A percentile compares a stretch with the other conserved stretches of the same genome.
phyloP scores from a whole-genome alignment of 805 yeast species.

The Phaffomyces thermotolerans region DNA sequence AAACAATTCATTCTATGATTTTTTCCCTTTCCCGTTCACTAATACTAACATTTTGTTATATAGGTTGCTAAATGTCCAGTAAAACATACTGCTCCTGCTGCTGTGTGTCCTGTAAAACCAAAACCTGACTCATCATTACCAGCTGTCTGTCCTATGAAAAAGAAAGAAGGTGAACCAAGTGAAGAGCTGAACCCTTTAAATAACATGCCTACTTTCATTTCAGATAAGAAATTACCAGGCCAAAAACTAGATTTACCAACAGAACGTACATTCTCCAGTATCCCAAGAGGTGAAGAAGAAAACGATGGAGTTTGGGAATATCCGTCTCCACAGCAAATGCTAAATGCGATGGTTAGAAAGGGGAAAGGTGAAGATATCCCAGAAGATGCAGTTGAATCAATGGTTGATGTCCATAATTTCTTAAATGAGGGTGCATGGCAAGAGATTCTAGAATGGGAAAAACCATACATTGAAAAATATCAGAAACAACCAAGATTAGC shows the following conservation, averaged over 20 bases:
- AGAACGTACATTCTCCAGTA: slow-evolving; percentile 73
- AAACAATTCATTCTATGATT: not conserved
- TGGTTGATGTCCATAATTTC: slow-evolving; percentile 97
- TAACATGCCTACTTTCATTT: slow-evolving; percentile 76
- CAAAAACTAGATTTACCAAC: slow-evolving; percentile 76
- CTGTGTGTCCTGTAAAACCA: slow-evolving; percentile 36
- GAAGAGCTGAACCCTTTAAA: slow-evolving; percentile 65
- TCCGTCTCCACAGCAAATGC: slow-evolving; percentile 99
- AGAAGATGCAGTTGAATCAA: slow-evolving; percentile 91
- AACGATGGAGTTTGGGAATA: slow-evolving; percentile 90
- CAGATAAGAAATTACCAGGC: slow-evolving; percentile 65
- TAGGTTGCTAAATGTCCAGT: slow-evolving; percentile 12
- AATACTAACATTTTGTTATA: not conserved
- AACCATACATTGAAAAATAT: slow-evolving; percentile 50
- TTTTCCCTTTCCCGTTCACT: too few species aligned
- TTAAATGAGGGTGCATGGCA: slow-evolving; percentile 97
- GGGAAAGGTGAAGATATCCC: slow-evolving; percentile 85
- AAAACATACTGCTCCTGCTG: slow-evolving; percentile 18
- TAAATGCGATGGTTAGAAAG: slow-evolving; percentile 93
- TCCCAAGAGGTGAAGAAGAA: slow-evolving; percentile 70
- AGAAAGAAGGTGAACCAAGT: slow-evolving; percentile 12
- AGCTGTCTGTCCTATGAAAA: slow-evolving; percentile 35
- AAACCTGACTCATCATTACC: slow-evolving; percentile 16
- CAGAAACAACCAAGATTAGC: slow-evolving; percentile 65
- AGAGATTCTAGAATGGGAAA: slow-evolving; percentile 90